A percentile compares a stretch with the other conserved stretches of the same genome.
Conservation (phyloP, 352 stramenopile genomes). For the Phytopythium chamaehyphon region DNA sequence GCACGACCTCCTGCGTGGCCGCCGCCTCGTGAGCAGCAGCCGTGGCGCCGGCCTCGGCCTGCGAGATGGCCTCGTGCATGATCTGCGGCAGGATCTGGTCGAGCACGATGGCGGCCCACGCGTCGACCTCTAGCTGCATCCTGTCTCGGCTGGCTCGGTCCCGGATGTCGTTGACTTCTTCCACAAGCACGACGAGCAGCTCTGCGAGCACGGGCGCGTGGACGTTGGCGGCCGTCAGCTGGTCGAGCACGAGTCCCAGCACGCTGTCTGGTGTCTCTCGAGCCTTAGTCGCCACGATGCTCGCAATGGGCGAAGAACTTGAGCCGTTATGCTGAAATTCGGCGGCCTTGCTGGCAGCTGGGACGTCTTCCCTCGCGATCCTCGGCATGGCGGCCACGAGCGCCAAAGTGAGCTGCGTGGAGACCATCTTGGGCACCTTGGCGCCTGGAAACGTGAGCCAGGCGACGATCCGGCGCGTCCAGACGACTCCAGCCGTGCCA, state of each 20-base stretch:
- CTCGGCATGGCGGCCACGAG: constrained; percentile 57
- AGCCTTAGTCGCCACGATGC: background rate
- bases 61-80: constrained; percentile 58
- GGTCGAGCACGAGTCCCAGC: constrained; percentile 54
- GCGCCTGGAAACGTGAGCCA: constrained; percentile 41
- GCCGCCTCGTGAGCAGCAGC: constrained; percentile 15
- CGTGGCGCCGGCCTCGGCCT: constrained; percentile 1
- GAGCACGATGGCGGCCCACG: constrained; percentile 50
- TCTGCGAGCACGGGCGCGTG: constrained; percentile 38
- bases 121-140: constrained; percentile 59
- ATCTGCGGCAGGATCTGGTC: constrained; percentile 66
- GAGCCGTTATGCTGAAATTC: constrained; percentile 12
- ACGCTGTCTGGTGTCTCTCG: constrained; percentile 24
- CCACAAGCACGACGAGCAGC: constrained; percentile 62
- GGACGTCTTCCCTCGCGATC: constrained; percentile 35
- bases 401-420: constrained; percentile 69
- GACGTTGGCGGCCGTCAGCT: constrained; percentile 36
- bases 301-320: constrained; percentile 2
- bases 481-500: constrained; percentile 19
- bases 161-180: constrained; percentile 53
- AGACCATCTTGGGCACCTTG: constrained; percentile 55
- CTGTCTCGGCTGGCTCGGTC: constrained; percentile 40
- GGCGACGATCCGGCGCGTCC: constrained; percentile 45
- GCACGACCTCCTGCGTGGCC: constrained; percentile 49
- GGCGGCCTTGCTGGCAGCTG: constrained; percentile 1